phyloP scores from a whole-genome alignment of 805 yeast genomes.

The Yamadazyma tumulicola region DNA sequence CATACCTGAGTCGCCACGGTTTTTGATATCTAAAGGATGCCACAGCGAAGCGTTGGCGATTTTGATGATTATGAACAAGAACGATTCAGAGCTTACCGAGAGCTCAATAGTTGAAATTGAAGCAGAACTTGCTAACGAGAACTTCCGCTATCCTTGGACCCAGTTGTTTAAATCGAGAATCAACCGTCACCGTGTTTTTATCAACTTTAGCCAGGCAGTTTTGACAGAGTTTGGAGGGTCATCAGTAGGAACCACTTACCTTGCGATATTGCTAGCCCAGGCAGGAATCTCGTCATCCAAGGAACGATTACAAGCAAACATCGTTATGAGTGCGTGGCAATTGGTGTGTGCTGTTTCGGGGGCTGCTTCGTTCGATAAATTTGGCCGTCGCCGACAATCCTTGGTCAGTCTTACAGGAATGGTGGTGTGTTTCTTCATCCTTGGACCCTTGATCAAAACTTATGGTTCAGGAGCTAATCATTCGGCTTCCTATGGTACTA shows the following conservation, averaged over 20 bases:
- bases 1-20: slow-evolving; percentile 22
- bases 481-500: slow-evolving; percentile 11
- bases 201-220: slow-evolving; percentile 11
- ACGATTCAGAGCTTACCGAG: slow-evolving; percentile 3
- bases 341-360: slow-evolving; percentile 11
- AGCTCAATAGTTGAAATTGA: slow-evolving; percentile 3
- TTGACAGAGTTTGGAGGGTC: slow-evolving; percentile 15
- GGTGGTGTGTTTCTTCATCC: slow-evolving; percentile 7
- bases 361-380: slow-evolving; percentile 8
- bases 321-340: slow-evolving; percentile 13
- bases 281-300: slow-evolving; percentile 13
- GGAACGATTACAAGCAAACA: slow-evolving; percentile 12
- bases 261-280: slow-evolving; percentile 11
- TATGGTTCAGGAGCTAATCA: slow-evolving; percentile 10
- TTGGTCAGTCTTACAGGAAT: slow-evolving; percentile 10
- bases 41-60: slow-evolving; percentile 13
- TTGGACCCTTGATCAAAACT: slow-evolving; percentile 11
- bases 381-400: slow-evolving; percentile 12
- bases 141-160: slow-evolving; percentile 8
- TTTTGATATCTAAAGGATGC: slow-evolving; percentile 13
- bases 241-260: slow-evolving; percentile 14
- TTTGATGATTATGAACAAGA: slow-evolving; percentile 5
- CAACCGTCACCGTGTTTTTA: slow-evolving; percentile 8
- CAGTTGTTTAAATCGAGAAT: slow-evolving; percentile 7
- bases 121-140: slow-evolving; percentile 1